Percentiles rank a stretch among this genome's conserved stretches.
phyloP scores from a whole-genome alignment of 2,329 filamentous ascomycete genomes.

The Elsinoe australis region DNA sequence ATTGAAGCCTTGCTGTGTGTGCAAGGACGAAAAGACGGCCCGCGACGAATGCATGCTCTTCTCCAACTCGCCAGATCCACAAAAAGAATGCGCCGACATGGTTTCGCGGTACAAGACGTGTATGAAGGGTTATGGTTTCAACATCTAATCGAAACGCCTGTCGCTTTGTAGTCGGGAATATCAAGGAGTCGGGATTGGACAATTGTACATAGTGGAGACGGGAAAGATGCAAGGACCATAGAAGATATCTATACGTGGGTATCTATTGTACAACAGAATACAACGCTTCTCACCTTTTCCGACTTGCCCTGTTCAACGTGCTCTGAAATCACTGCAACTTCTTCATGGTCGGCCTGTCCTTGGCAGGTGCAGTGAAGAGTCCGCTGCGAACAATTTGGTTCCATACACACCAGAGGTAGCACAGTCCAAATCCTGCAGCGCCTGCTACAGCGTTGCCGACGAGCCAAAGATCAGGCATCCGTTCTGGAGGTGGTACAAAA shows the following conservation, averaged over 20 bases:
- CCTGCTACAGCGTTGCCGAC: conserved; percentile 84
- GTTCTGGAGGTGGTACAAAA: conserved; percentile 57
- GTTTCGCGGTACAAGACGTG: conserved; percentile 83
- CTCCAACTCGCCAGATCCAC: conserved; percentile 73
- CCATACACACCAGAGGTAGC: conserved; percentile 86
- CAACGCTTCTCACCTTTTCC: conserved; percentile 10
- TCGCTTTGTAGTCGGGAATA: neutral
- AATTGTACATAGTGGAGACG: neutral
- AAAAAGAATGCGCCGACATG: conserved; percentile 71
- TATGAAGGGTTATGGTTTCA: conserved; percentile 91
- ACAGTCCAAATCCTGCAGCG: conserved; percentile 73
- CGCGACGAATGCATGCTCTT: conserved; percentile 99
- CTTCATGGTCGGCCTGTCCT: too few species aligned
- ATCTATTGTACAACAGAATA: conserved; percentile 18
- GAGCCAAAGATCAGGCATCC: conserved; percentile 90
- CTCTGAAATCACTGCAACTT: too few species aligned
- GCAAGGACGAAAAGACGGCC: conserved; percentile 84
- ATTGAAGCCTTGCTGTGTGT: conserved; percentile 92
- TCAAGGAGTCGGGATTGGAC: neutral
- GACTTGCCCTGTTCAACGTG: too few species aligned
- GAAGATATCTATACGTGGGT: conserved; percentile 13
- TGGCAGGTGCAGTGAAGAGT: conserved; percentile 24
- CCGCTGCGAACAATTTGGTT: conserved; percentile 56
- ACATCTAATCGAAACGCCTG: conserved; percentile 35
- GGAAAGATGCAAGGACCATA: neutral